Percentiles rank a stretch among this genome's conserved stretches.
These are phyloP conservation scores for Barnettozyma botsteinii DNA, from an alignment of 805 yeast genomes.

Conservation along the genomic window DNA sequence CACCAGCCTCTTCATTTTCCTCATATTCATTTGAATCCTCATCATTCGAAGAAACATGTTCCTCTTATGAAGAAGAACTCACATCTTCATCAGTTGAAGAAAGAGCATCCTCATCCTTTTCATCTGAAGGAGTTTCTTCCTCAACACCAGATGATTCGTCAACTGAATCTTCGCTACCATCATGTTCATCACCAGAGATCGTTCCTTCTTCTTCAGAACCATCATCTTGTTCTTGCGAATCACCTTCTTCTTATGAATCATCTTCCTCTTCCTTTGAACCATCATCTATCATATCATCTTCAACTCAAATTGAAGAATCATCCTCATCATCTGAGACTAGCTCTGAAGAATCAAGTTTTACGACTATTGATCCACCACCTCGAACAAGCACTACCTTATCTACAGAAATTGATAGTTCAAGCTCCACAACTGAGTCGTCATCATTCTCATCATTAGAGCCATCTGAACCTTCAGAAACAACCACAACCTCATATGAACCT, in stretches of 20 bases:
- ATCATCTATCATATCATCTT: not conserved
- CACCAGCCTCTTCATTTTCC: conserved; percentile 1
- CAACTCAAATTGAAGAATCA: not conserved
- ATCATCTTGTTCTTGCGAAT: not conserved
- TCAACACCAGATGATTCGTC: not conserved
- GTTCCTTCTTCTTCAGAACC: not conserved
- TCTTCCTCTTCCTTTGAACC: conserved; percentile 1
- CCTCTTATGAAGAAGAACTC: conserved; percentile 1
- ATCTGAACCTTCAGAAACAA: not conserved
- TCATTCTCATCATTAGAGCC: not conserved
- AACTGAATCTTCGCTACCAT: not conserved
- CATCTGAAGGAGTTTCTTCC: not conserved
- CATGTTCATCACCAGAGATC: not conserved
- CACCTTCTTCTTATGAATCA: not conserved
- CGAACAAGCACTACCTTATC: no score
- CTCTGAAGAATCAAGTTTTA: not conserved
- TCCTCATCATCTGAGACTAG: not conserved
- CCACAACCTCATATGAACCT: no score
- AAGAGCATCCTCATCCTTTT: no score
- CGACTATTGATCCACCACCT: not conserved
- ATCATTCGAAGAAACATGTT: not conserved
- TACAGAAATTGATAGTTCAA: not conserved
- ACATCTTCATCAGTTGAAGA: conserved; percentile 1
- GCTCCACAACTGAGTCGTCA: not conserved
- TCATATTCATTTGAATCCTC: not conserved